Base-by-base conservation (phyloP, 768 basidiomycete species). In the Tylopilus felleus region DNA sequence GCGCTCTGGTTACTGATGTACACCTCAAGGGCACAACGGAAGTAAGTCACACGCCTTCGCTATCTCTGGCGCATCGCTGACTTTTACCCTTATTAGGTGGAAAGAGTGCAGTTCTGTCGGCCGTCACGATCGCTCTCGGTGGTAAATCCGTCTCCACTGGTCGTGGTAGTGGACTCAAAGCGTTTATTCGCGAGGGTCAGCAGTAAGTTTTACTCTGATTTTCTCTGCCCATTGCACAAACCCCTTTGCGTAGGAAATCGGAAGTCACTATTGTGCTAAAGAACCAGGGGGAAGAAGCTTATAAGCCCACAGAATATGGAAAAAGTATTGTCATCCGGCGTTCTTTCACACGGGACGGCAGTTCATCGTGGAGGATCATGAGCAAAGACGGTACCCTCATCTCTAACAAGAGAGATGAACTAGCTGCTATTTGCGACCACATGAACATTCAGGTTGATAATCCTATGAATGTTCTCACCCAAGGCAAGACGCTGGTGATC, bases 391-490 rank as follows among this genome's bases (percentile, higher is more conserved):
- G 82, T 35, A 80, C 77, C 59, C 65, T 83, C 10, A 71, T 97
- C 53, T 86, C 85, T 31, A 85, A 76, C 14, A 93, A 90, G 74
- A 83, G 84, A 60, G 86, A 92, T 10, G 94, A 98, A 65, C 71
- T 99, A 12, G 80, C 88, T 17, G 82, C 86, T 2, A 98, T 99
- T 47, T 88, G 88, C 62, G 92, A 96, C 66, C 88, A 93, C 59
- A 96, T 97, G 88, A 93, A 93, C 62, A 91, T 99, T 51, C 93
- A 96, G 66, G 91, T 97, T 55, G 93, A 97, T 67, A 95, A 95
- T 64, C 96, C 95, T 2, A 85, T 98, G 84, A 98, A 92, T 57
- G 87, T 99, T 23, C 78, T 96, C 41, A 94, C 91, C 1, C 92
- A 93, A 78, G 90, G 88, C 80, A 57, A 33, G 23, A 64, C 55